Percentiles rank a stretch among this genome's conserved stretches.
phyloP scores from a whole-genome alignment of 2,329 filamentous ascomycete genomes.

The Beauveria scarabaeidicola region DNA sequence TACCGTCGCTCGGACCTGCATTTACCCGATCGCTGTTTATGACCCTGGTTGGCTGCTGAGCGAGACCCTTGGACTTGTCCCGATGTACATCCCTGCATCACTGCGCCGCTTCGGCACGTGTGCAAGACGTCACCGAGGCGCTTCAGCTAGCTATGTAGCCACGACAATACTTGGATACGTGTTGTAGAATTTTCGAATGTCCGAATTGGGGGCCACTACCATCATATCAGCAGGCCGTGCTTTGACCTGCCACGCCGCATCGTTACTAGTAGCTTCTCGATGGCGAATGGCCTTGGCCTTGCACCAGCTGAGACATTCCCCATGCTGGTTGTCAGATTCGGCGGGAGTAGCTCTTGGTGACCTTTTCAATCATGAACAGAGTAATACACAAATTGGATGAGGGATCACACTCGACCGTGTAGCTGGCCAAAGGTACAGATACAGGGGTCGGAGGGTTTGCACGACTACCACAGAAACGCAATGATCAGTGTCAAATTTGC shows the following conservation, averaged over 20 bases:
- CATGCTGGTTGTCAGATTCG: neutral
- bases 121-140: too few relatives aligned
- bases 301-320: neutral
- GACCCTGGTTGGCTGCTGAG: neutral
- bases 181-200: too few relatives aligned
- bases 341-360: slow-evolving; percentile 28
- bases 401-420: slow-evolving; percentile 37
- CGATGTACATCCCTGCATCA: too few relatives aligned
- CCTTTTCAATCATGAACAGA: slow-evolving; percentile 27
- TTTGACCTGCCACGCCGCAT: neutral
- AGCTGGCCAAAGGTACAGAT: slow-evolving; percentile 32
- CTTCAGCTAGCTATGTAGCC: too few relatives aligned
- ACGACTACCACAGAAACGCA: neutral
- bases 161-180: too few relatives aligned
- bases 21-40: neutral
- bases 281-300: neutral
- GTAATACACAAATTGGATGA: slow-evolving; percentile 36
- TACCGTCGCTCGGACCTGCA: neutral
- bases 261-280: neutral
- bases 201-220: too few relatives aligned
- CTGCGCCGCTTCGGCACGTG: too few relatives aligned
- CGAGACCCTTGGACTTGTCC: too few relatives aligned
- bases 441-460: slow-evolving; percentile 16
- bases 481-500: neutral
- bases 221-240: too few relatives aligned